phyloP scores from a whole-genome alignment of 345 rosid species.

The rapeseed (Brassica napus) region Da-Ae NC_063445.1:57612001-57612500 shows the following conservation, averaged over 20 bases:
- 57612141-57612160: conserved; percentile 33
- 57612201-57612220: conserved; percentile 36
- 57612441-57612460: not conserved
- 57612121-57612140: conserved; percentile 23
- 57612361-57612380: not conserved
- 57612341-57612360: conserved; percentile 11
- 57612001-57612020: not conserved
- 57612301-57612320: conserved; percentile 26
- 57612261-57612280: conserved; percentile 25
- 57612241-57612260: conserved; percentile 5
- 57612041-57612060: conserved; percentile 33
- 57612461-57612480: not conserved
- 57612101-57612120: conserved; percentile 1
- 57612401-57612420: not conserved
- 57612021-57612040: conserved; percentile 26
- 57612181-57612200: conserved; percentile 28
- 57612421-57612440: conserved; percentile 1
- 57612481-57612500: not conserved
- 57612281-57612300: conserved; percentile 10
- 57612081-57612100: conserved; percentile 17
- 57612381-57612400: not conserved
- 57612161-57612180: conserved; percentile 42
- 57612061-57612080: conserved; percentile 38
- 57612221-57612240: conserved; percentile 17
- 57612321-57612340: conserved; percentile 29